Base-by-base conservation (phyloP, 1,139 yeast species). In the Geotrichum citri-aurantii region DNA sequence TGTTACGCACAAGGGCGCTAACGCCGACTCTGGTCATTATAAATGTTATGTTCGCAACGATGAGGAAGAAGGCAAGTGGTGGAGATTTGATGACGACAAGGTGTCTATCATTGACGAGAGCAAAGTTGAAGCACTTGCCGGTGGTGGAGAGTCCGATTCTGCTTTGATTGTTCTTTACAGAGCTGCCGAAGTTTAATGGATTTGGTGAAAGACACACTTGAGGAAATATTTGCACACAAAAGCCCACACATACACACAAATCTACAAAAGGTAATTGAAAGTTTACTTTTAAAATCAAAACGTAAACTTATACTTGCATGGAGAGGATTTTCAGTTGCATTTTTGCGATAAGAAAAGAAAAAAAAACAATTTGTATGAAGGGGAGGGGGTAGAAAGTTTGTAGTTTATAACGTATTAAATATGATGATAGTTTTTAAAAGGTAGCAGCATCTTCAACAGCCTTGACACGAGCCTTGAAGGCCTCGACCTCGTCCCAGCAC, bases 61-160 rank as follows among this genome's bases (percentile, higher is more conserved):
- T 57, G 75, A 75, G 52, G 95, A 88, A 48, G 83, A 85, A 50
- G 71, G 70, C 56, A 80, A 79, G 65, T 93, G 99, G 99, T 93
- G 89, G 86, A 86, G 85, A 70, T 95, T 90, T 75, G 91, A 93
- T 71, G 99, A 93, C 72, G 96, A 92, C 73, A 86, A 87, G 71
- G 96, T 95, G n/a, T 77, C 84, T 10, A 75, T 80, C 48, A 91
- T 92, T 17, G 81, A 79, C 61, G 88, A 83, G 69, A 95, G 90
- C 57, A 89, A 83, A 70, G 83, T 93, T 63, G 97, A 90, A 70
- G 75, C 81, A 58, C 79, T 95, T 64, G 88, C 97, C 8, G 99
- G 99, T 52, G 99, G 99, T 56, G 97, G 99, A 62, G 99, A 95
- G 75, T 85, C 96, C 66, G 99, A 93, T 73, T 85, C 95, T 68